A percentile compares a stretch with the other conserved stretches of the same genome.
phyloP scores from a whole-genome alignment of 345 rosid species.

The Erucastrum elatum region DNA sequence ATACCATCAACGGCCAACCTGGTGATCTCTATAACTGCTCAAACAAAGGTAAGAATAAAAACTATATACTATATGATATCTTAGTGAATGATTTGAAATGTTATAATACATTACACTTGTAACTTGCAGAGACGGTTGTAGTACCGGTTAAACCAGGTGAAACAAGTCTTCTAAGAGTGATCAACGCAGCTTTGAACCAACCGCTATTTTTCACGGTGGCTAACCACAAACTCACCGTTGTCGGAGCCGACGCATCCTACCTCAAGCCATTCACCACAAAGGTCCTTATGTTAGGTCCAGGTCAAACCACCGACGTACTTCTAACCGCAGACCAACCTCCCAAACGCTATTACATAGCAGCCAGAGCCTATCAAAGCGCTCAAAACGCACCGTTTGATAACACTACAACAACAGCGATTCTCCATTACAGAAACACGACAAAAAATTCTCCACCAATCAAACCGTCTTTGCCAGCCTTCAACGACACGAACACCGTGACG shows the following conservation, averaged over 20 bases:
- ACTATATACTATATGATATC: background rate
- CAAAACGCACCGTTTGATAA: slow-evolving; percentile 76
- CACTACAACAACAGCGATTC: slow-evolving; percentile 88
- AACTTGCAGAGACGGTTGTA: slow-evolving; percentile 58
- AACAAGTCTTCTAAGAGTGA: slow-evolving; percentile 75
- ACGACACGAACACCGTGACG: slow-evolving; percentile 75
- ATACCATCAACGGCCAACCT: slow-evolving; percentile 89
- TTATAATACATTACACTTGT: background rate
- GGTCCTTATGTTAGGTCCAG: slow-evolving; percentile 85
- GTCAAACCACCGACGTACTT: slow-evolving; percentile 90
- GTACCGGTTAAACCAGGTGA: slow-evolving; percentile 74
- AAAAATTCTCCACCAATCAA: slow-evolving; percentile 41
- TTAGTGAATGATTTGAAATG: background rate
- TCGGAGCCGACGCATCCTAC: slow-evolving; percentile 89
- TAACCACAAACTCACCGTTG: slow-evolving; percentile 80
- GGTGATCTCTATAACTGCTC: slow-evolving; percentile 94
- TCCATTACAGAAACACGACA: slow-evolving; percentile 62
- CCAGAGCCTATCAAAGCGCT: slow-evolving; percentile 74
- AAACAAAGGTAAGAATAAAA: slow-evolving; percentile 51
- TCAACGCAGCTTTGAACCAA: slow-evolving; percentile 88
- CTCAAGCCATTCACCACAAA: slow-evolving; percentile 73
- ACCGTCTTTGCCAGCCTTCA: slow-evolving; percentile 67
- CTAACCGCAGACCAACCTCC: slow-evolving; percentile 70
- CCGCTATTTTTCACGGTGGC: slow-evolving; percentile 76
- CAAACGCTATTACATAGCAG: slow-evolving; percentile 78